These are phyloP conservation scores for Musa troglodytarum DNA, from an alignment of 176 grass and related monocot genomes.

Conservation along the genomic window DNA sequence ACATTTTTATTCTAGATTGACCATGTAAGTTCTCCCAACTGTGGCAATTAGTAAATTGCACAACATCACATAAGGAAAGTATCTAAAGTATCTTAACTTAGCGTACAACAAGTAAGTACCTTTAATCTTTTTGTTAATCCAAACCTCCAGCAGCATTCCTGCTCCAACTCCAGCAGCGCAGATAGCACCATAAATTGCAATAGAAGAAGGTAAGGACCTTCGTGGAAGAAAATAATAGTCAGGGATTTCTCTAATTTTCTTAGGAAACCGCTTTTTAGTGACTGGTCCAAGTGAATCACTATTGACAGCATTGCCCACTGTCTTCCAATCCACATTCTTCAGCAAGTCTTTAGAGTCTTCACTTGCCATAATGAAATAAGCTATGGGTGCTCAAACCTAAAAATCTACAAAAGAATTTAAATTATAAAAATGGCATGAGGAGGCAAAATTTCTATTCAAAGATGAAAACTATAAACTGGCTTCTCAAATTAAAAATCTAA, in stretches of 20 bases:
- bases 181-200: slow-evolving; percentile 43
- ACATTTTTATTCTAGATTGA: not conserved
- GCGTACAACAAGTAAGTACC: slow-evolving; percentile 25
- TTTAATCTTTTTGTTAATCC: slow-evolving; percentile 89
- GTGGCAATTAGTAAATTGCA: no score
- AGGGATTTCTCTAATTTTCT: slow-evolving; percentile 89
- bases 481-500: no score
- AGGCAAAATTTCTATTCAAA: no score
- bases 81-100: no score
- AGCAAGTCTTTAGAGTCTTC: slow-evolving; percentile 58
- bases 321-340: slow-evolving; percentile 65
- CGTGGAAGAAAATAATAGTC: slow-evolving; percentile 80
- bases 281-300: slow-evolving; percentile 36
- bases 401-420: no score
- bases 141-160: slow-evolving; percentile 77
- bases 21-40: not conserved
- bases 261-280: slow-evolving; percentile 72
- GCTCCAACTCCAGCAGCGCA: slow-evolving; percentile 66
- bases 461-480: no score
- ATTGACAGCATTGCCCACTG: slow-evolving; percentile 33
- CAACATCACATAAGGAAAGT: no score
- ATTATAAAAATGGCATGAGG: no score
- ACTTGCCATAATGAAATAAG: slow-evolving; percentile 27
- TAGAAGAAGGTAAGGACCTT: slow-evolving; percentile 42
- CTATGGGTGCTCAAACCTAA: not conserved